Evolutionary conservation across 345 rosid genomes (phyloP).

Genomic region (Clarkia xantiana): DNA sequence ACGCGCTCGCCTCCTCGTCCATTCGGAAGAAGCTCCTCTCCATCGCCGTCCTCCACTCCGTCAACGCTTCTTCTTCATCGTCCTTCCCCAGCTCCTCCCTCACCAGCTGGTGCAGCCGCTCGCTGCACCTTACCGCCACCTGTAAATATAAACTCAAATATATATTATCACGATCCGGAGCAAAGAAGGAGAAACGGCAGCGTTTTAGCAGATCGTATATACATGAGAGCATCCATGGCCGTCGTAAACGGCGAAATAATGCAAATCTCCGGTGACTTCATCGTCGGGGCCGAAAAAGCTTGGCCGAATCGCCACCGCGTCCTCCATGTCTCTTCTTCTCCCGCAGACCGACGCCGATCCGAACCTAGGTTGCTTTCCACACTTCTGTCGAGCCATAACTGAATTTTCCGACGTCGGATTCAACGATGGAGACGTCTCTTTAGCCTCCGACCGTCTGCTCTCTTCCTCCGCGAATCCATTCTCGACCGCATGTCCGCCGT

Average conservation of each 20-base stretch:
- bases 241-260: slow-evolving; percentile 47
- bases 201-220: background rate
- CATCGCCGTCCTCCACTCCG: slow-evolving; percentile 25
- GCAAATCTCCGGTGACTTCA: slow-evolving; percentile 18
- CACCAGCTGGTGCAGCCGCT: slow-evolving; percentile 28
- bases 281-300: slow-evolving; percentile 20
- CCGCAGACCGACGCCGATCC: slow-evolving; percentile 74
- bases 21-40: slow-evolving; percentile 24
- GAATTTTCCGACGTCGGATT: background rate
- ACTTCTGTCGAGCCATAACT: slow-evolving; percentile 3
- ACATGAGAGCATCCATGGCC: slow-evolving; percentile 49
- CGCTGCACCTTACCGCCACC: slow-evolving; percentile 30
- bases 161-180: background rate
- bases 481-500: slow-evolving; percentile 13
- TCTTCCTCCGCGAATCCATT: background rate
- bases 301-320: slow-evolving; percentile 48
- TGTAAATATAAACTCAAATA: background rate
- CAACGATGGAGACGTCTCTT: background rate
- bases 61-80: background rate
- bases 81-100: slow-evolving; percentile 17
- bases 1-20: slow-evolving; percentile 26
- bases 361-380: slow-evolving; percentile 27
- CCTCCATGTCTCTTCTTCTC: slow-evolving; percentile 82
- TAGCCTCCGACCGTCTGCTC: background rate
- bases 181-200: too few relatives aligned